phyloP scores from a whole-genome alignment of 1,284 basidiomycete genomes.

The Microbotryomycetes sp. region DNA sequence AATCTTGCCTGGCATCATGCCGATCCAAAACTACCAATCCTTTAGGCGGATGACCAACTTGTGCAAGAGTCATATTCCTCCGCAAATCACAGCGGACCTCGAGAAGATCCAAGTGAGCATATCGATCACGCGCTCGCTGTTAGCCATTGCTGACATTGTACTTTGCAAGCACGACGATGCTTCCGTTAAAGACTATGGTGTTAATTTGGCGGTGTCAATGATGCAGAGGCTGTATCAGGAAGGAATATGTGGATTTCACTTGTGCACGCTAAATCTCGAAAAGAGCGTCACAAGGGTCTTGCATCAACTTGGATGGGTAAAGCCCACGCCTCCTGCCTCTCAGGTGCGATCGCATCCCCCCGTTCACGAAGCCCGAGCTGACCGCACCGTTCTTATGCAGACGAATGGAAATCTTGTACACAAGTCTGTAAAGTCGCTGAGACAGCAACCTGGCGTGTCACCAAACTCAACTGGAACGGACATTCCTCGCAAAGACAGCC shows the following conservation, averaged over 20 bases:
- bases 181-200: slow-evolving; percentile 43
- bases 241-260: slow-evolving; percentile 74
- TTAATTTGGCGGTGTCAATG: slow-evolving; percentile 40
- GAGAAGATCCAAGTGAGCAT: slow-evolving; percentile 72
- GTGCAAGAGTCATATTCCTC: slow-evolving; percentile 77
- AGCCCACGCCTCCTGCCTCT: not conserved
- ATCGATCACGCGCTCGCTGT: not conserved
- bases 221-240: slow-evolving; percentile 46
- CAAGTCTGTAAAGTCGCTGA: not conserved
- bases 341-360: not conserved
- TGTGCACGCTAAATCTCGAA: slow-evolving; percentile 96
- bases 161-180: slow-evolving; percentile 35
- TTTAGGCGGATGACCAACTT: slow-evolving; percentile 87
- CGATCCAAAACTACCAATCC: slow-evolving; percentile 96
- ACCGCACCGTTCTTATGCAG: not conserved
- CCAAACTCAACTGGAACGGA: not conserved
- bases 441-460: not conserved
- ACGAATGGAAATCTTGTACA: not conserved
- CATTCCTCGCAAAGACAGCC: slow-evolving; percentile 35
- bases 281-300: slow-evolving; percentile 88
- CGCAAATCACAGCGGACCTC: slow-evolving; percentile 67
- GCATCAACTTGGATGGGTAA: slow-evolving; percentile 63
- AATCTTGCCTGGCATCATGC: slow-evolving; percentile 92
- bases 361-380: not conserved
- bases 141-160: slow-evolving; percentile 19